These are phyloP conservation scores for Paramecium sonneborni DNA, from an alignment of 73 alveolate species.

Conservation along the genomic window DNA sequence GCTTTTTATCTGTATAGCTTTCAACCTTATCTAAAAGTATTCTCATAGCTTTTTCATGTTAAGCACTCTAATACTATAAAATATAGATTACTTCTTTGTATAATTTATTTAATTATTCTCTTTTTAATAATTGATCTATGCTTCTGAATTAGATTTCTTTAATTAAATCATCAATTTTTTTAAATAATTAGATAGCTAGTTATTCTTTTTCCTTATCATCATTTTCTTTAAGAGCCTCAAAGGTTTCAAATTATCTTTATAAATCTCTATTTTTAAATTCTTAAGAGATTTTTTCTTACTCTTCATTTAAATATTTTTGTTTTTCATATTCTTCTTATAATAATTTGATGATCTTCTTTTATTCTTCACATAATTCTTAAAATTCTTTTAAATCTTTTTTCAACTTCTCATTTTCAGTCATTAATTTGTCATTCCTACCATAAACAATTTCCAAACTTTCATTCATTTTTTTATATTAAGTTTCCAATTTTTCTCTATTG, in stretches of 20 bases:
- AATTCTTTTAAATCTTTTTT: neutral
- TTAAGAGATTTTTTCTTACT: neutral
- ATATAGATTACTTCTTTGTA: neutral
- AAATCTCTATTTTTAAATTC: neutral
- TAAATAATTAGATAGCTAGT: neutral
- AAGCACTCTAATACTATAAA: neutral
- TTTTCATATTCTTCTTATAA: constrained; percentile 50
- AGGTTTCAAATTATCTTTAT: neutral
- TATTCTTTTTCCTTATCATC: constrained; percentile 17
- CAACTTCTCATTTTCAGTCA: neutral
- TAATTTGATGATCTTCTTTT: neutral
- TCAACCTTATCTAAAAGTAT: neutral
- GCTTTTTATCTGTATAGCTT: neutral
- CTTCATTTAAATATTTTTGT: neutral
- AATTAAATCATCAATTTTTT: neutral
- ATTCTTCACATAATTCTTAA: neutral
- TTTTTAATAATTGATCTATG: constrained; percentile 25
- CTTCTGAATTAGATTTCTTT: constrained; percentile 45
- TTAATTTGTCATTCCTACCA: constrained; percentile 12
- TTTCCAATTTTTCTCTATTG: neutral
- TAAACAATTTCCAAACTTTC: constrained; percentile 46
- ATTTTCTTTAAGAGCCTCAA: neutral
- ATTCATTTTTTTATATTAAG: constrained; percentile 27
- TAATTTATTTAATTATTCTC: constrained; percentile 6
- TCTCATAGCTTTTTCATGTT: neutral